Evolutionary conservation across 2,329 filamentous ascomycete genomes (phyloP), one percentile per base, ranked within the genome.

Genomic region (Colletotrichum tabaci): DNA sequence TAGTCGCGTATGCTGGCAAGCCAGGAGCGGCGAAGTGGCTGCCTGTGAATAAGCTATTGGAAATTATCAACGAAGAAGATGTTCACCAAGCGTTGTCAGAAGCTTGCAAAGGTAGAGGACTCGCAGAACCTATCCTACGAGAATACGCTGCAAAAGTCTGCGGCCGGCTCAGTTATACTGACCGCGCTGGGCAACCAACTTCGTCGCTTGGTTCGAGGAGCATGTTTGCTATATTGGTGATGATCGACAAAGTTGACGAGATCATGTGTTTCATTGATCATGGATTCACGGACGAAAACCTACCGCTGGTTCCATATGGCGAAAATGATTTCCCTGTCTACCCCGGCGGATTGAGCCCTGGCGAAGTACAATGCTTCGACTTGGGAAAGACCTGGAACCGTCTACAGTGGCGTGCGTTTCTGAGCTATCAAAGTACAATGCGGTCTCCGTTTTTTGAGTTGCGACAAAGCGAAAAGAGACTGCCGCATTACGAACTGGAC

Each of bases 361-460:
- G 52, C 16, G 52, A 55, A 4, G 9, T 55, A 10, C 26, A 18
- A 3, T 55, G 15, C 16, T 42, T 50, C 15, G 15, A 30, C 10
- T 40, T 65, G 4, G 62, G 49, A 18, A 53, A 26, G 2, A 44
- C 10, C 13, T 44, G 42, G 42, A 13, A 44, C 42, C 42, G 42
- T 44, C 13, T 15, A 9, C n/a, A 26, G 15, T 30, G 49, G 30
- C 46, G 49, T 18, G 49, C 21, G 30, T 8, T 65, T 47, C 50
- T 13, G 23, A 21, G 4, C 4, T 65, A 52, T 26, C 62, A 65
- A 18, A 40, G 7, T 13, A 55, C 46, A 9, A 56, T 65, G 62
- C 49, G 26, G 5, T 52, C 62, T 12, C 62, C 62, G 2, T 65
- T 57, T 12, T 65, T 65, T 38, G 8, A 56, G 4, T 30, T 65